Conservation (phyloP, 2,329 filamentous ascomycete species). For the Cordyceps fumosorosea region DNA sequence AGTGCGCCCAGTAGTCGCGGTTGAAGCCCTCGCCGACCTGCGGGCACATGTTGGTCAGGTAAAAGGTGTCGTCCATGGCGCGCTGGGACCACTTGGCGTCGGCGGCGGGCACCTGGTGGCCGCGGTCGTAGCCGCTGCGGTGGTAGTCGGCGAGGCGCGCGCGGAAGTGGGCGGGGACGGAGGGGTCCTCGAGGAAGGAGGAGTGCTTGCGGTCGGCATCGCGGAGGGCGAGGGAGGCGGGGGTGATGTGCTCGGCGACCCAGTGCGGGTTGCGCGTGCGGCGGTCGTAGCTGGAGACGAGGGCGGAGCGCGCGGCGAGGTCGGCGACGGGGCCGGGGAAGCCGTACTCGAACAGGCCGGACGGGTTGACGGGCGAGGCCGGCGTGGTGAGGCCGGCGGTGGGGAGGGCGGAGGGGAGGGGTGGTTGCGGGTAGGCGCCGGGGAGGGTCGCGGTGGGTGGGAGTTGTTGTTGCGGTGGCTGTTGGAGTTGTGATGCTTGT, state of each 20-base stretch:
- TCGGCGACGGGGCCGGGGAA: slow-evolving; percentile 90
- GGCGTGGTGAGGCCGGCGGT: slow-evolving; percentile 28
- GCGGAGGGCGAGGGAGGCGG: slow-evolving; percentile 66
- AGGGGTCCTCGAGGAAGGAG: slow-evolving; percentile 72
- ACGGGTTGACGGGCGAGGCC: slow-evolving; percentile 57
- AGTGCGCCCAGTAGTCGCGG: slow-evolving; percentile 97
- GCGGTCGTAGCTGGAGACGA: slow-evolving; percentile 86
- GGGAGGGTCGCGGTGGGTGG: slow-evolving; percentile 22
- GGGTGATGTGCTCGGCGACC: slow-evolving; percentile 95
- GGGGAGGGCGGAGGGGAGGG: slow-evolving; percentile 39
- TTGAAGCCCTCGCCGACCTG: slow-evolving; percentile 99
- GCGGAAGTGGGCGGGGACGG: slow-evolving; percentile 79
- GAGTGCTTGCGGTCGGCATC: slow-evolving; percentile 81
- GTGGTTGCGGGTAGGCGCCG: slow-evolving; percentile 19
- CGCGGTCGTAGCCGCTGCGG: slow-evolving; percentile 88
- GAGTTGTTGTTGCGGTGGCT: not conserved
- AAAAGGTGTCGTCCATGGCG: slow-evolving; percentile 94
- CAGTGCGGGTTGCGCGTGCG: slow-evolving; percentile 86
- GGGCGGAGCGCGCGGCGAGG: slow-evolving; percentile 65
- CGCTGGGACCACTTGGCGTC: slow-evolving; percentile 93
- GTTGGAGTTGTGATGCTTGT: slow-evolving; percentile 18
- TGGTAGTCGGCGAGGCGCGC: slow-evolving; percentile 90
- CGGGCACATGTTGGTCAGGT: slow-evolving; percentile 92
- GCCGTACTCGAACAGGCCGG: slow-evolving; percentile 75
- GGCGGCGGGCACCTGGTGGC: slow-evolving; percentile 93